phyloP scores from a whole-genome alignment of 2,329 filamentous ascomycete species.

The Zopfia rhizophila region DNA sequence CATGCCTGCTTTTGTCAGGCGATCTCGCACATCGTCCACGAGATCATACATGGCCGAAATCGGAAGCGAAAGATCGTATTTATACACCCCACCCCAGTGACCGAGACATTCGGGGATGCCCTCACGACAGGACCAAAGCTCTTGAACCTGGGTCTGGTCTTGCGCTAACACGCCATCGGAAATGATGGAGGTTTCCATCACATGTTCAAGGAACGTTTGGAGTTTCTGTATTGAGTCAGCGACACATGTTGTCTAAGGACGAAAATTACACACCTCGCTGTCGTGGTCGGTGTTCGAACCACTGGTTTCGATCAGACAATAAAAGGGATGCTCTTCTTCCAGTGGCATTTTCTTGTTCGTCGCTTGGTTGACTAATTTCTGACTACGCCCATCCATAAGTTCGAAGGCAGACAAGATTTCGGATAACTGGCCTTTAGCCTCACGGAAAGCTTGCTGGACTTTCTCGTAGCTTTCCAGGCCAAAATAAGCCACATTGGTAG shows the following conservation, averaged over 20 bases:
- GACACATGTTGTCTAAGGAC: too few species aligned
- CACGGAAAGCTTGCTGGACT: slow-evolving; percentile 84
- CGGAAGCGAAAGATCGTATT: slow-evolving; percentile 97
- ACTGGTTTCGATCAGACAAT: slow-evolving; percentile 95
- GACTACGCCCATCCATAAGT: slow-evolving; percentile 89
- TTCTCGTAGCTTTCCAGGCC: slow-evolving; percentile 91
- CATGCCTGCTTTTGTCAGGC: slow-evolving; percentile 77
- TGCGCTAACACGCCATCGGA: slow-evolving; percentile 91
- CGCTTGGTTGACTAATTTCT: slow-evolving; percentile 69
- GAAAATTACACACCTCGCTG: slow-evolving; percentile 60
- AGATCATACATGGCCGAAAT: slow-evolving; percentile 86
- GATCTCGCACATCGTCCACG: slow-evolving; percentile 83
- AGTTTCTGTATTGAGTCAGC: slow-evolving; percentile 72
- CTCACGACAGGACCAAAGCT: slow-evolving; percentile 93
- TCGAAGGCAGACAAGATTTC: slow-evolving; percentile 98
- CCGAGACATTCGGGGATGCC: slow-evolving; percentile 89
- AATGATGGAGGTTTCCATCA: slow-evolving; percentile 89
- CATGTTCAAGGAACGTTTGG: slow-evolving; percentile 86
- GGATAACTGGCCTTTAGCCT: slow-evolving; percentile 88
- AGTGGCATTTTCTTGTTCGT: slow-evolving; percentile 83
- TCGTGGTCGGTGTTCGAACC: slow-evolving; percentile 96
- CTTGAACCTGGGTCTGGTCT: slow-evolving; percentile 87
- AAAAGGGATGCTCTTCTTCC: slow-evolving; percentile 88
- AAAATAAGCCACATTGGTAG: slow-evolving; percentile 95
- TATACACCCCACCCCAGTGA: slow-evolving; percentile 95